Evolutionary conservation across 768 basidiomycete genomes (phyloP).

Genomic region (Pulveroboletus sp.): DNA sequence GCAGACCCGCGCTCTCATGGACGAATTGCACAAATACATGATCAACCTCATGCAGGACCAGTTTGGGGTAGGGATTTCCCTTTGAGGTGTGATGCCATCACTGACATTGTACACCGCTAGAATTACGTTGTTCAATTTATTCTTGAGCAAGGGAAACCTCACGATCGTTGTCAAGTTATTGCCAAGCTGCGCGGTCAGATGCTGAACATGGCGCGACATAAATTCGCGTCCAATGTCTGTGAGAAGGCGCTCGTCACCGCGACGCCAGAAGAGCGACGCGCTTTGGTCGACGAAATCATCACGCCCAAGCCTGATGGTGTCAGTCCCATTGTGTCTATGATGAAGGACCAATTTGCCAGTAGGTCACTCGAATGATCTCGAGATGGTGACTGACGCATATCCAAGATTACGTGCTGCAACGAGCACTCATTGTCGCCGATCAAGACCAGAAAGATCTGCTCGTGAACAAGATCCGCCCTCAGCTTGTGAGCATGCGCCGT

Average conservation of each 20-base stretch:
- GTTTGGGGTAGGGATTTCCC: constrained; percentile 63
- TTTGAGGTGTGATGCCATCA: background rate
- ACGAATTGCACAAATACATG: constrained; percentile 74
- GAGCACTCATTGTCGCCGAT: constrained; percentile 65
- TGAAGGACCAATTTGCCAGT: constrained; percentile 91
- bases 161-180: constrained; percentile 67
- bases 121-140: constrained; percentile 96
- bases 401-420: constrained; percentile 82
- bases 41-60: constrained; percentile 81
- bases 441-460: constrained; percentile 68
- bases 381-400: constrained; percentile 3
- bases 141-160: constrained; percentile 69
- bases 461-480: constrained; percentile 57
- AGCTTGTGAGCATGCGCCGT: constrained; percentile 66
- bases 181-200: constrained; percentile 72
- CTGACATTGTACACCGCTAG: constrained; percentile 36
- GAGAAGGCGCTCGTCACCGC: constrained; percentile 82
- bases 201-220: constrained; percentile 76
- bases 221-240: constrained; percentile 94
- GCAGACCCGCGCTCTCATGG: constrained; percentile 66
- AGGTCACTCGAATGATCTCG: constrained; percentile 31
- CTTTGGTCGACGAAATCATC: constrained; percentile 81
- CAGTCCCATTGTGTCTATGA: constrained; percentile 62
- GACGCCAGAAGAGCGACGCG: constrained; percentile 57
- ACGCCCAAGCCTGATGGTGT: constrained; percentile 57